These are phyloP conservation scores for Echites panduratus DNA, from an alignment of 257 asterid species.

Conservation along the genomic window DNA sequence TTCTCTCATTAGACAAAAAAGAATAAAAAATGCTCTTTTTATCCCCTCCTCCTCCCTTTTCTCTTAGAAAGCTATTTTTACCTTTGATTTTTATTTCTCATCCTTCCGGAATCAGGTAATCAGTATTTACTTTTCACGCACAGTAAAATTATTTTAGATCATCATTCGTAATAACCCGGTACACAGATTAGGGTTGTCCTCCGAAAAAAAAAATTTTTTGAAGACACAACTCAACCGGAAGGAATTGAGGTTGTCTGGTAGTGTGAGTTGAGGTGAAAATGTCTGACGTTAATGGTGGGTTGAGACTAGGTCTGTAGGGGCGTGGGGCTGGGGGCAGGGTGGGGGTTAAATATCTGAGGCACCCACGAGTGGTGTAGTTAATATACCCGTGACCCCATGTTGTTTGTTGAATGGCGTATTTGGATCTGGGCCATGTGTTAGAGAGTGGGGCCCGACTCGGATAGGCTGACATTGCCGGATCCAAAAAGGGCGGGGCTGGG, in stretches of 20 bases:
- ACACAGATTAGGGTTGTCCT: background rate
- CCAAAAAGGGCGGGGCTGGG: conserved; percentile 45
- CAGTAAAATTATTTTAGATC: background rate
- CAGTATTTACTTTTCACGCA: background rate
- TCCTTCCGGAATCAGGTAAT: too few species aligned
- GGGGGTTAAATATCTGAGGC: conserved; percentile 29
- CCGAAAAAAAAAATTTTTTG: too few species aligned
- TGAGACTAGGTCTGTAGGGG: background rate
- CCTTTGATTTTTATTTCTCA: background rate
- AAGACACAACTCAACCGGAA: background rate
- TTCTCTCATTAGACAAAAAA: background rate
- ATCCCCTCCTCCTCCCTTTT: too few species aligned
- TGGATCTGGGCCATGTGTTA: conserved; percentile 58
- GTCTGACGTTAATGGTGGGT: background rate
- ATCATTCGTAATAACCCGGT: background rate
- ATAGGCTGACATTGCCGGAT: conserved; percentile 46
- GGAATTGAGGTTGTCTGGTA: background rate
- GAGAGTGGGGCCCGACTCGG: conserved; percentile 42
- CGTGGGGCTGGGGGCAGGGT: conserved; percentile 14
- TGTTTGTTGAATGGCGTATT: conserved; percentile 32
- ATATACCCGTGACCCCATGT: conserved; percentile 74
- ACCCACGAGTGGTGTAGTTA: conserved; percentile 77
- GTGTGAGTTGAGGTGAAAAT: conserved; percentile 5
- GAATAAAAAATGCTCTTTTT: too few species aligned
- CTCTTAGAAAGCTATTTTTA: background rate